phyloP scores from a whole-genome alignment of 2,329 filamentous ascomycete species.

The Penicillium sp. region DNA sequence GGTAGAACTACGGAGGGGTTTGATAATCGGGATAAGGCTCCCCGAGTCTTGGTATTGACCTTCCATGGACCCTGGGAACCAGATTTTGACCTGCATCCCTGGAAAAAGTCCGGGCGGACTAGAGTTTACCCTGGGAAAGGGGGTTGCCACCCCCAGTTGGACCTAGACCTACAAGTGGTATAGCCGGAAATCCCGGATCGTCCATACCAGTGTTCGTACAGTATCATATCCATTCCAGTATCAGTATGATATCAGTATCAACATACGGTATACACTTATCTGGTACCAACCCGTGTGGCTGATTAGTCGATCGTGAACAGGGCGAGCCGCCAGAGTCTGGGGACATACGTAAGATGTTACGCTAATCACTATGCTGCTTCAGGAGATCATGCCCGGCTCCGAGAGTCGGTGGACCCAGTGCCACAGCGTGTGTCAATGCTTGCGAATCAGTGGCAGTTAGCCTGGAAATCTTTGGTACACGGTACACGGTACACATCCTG shows the following conservation, averaged over 20 bases:
- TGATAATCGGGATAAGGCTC: constrained; percentile 3
- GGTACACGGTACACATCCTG: background rate
- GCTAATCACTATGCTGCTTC: constrained; percentile 16
- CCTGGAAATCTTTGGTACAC: background rate
- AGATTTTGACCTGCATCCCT: constrained; percentile 1
- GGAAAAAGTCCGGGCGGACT: constrained; percentile 12
- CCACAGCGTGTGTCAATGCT: background rate
- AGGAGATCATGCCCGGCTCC: constrained; percentile 22
- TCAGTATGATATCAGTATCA: background rate
- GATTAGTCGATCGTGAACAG: background rate
- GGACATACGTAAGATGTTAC: constrained; percentile 31
- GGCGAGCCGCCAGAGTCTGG: constrained; percentile 10
- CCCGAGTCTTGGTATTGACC: background rate
- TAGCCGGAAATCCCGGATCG: background rate
- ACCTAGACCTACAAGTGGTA: background rate
- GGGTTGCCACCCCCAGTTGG: background rate
- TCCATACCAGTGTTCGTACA: background rate
- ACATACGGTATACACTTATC: background rate
- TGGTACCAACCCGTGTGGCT: background rate
- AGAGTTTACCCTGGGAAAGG: constrained; percentile 6
- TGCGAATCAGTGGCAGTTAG: background rate
- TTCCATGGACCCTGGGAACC: constrained; percentile 17
- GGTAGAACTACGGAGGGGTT: constrained; percentile 25
- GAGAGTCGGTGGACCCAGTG: constrained; percentile 12
- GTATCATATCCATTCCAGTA: background rate